Percentiles rank a stretch among this genome's conserved stretches.
phyloP scores from a whole-genome alignment of 2,329 filamentous ascomycete species.

The Neonectria sp. region DNA sequence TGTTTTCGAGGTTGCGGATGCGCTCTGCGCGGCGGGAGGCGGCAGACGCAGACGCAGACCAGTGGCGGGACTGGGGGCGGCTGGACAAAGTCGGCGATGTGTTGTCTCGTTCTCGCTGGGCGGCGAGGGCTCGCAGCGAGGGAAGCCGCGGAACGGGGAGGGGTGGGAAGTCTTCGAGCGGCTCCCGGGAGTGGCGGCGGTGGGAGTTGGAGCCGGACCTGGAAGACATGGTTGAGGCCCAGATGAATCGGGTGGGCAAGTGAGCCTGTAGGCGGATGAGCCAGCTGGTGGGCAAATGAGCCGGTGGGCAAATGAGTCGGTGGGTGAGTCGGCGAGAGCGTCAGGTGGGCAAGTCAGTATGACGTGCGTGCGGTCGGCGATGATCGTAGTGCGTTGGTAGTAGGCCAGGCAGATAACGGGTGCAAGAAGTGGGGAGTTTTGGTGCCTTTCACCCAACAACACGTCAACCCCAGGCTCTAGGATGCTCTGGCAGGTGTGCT shows the following conservation, averaged over 20 bases:
- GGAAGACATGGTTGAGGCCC: conserved; percentile 50
- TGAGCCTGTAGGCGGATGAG: not conserved
- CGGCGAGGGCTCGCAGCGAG: conserved; percentile 50
- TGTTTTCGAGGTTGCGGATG: conserved; percentile 54
- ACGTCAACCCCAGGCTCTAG: conserved; percentile 4
- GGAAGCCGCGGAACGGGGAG: conserved; percentile 51
- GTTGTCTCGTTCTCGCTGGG: conserved; percentile 49
- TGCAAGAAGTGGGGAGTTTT: conserved; percentile 9
- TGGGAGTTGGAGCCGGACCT: conserved; percentile 51
- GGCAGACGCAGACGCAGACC: conserved; percentile 35
- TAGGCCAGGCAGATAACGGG: conserved; percentile 32
- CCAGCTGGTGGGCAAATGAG: not conserved
- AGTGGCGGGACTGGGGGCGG: conserved; percentile 44
- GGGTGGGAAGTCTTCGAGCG: conserved; percentile 51
- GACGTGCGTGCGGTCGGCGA: conserved; percentile 38
- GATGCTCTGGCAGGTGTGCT: conserved; percentile 20
- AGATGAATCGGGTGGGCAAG: not conserved
- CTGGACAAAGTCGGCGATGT: conserved; percentile 39
- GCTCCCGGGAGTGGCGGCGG: conserved; percentile 50
- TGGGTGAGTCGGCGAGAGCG: conserved; percentile 12
- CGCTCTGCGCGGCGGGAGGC: conserved; percentile 54
- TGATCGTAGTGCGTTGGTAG: conserved; percentile 25
- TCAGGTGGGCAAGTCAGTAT: conserved; percentile 25
- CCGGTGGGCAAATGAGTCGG: not conserved
- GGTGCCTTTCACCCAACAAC: conserved; percentile 14